Conservation (phyloP, 2,329 filamentous ascomycete genomes). For the Shiraia bambusicola region DNA sequence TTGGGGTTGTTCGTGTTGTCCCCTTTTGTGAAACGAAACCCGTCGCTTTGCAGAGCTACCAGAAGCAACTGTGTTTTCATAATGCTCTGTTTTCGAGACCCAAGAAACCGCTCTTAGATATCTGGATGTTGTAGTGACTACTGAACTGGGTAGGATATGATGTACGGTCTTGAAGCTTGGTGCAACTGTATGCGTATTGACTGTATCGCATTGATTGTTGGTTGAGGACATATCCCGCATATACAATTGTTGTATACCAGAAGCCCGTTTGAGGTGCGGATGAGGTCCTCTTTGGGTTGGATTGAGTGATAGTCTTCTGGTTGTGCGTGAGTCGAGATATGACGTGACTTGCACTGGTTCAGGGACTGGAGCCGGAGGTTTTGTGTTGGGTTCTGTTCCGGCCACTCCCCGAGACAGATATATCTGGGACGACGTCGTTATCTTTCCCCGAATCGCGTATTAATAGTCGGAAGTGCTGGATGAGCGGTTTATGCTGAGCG, state of each 20-base stretch:
- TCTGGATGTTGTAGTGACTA: slow-evolving; percentile 6
- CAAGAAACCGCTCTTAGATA: slow-evolving; percentile 7
- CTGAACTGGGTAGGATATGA: slow-evolving; percentile 24
- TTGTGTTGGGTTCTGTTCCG: slow-evolving; percentile 33
- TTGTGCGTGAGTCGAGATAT: slow-evolving; percentile 18
- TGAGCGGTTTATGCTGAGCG: no score
- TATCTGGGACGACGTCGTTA: slow-evolving; percentile 52
- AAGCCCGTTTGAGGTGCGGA: no score
- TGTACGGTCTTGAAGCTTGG: slow-evolving; percentile 11
- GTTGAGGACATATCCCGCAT: neutral
- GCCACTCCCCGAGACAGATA: slow-evolving; percentile 51
- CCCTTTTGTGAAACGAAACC: slow-evolving; percentile 25
- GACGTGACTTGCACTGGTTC: slow-evolving; percentile 15
- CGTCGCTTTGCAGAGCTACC: slow-evolving; percentile 18
- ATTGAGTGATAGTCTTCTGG: slow-evolving; percentile 14
- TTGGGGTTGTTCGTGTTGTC: neutral
- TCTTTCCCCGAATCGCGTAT: slow-evolving; percentile 21
- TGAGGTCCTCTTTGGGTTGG: slow-evolving; percentile 7
- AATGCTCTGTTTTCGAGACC: slow-evolving; percentile 14
- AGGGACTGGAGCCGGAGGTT: slow-evolving; percentile 19
- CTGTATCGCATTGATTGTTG: neutral
- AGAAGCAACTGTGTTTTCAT: slow-evolving; percentile 11
- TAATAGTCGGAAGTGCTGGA: no score
- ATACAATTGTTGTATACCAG: no score
- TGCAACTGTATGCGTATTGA: slow-evolving; percentile 3